Conservation (phyloP, 106 monocot species). For the Alisma plantagoaquatica region DNA sequence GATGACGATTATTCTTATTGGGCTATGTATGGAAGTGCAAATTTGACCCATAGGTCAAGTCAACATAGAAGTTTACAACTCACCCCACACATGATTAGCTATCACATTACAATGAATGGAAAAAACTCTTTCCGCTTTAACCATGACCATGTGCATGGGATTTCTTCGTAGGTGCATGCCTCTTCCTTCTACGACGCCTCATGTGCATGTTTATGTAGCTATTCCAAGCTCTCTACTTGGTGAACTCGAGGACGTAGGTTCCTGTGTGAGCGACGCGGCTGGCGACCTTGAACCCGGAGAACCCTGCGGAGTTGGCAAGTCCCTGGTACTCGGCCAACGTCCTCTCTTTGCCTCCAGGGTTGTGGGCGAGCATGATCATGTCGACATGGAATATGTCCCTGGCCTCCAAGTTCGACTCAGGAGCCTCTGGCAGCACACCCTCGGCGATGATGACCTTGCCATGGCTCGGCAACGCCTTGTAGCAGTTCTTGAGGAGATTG, state of each 20-base stretch:
- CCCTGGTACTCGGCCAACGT: neutral
- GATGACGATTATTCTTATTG: too few relatives aligned
- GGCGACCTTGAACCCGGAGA: neutral
- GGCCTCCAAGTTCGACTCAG: conserved; percentile 3
- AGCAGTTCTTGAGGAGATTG: conserved; percentile 6
- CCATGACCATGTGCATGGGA: too few relatives aligned
- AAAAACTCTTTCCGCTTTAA: too few relatives aligned
- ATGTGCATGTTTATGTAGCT: too few relatives aligned
- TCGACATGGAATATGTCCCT: neutral
- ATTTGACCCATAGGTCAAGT: too few relatives aligned
- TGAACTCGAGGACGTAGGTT: neutral
- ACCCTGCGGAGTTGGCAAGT: neutral
- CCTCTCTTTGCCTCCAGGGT: conserved; percentile 23
- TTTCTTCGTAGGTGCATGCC: too few relatives aligned
- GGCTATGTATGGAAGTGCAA: too few relatives aligned
- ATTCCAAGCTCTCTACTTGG: neutral
- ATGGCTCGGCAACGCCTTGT: neutral
- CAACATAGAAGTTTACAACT: too few relatives aligned
- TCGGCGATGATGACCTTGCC: conserved; percentile 9
- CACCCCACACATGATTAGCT: too few relatives aligned
- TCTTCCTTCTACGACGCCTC: too few relatives aligned
- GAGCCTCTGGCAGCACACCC: conserved; percentile 3
- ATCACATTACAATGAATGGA: too few relatives aligned
- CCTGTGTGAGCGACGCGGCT: neutral
- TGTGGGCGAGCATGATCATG: too few relatives aligned